These are phyloP conservation scores for Corylus avellana DNA, from an alignment of 306 rosid species.

Conservation along the genomic window DNA sequence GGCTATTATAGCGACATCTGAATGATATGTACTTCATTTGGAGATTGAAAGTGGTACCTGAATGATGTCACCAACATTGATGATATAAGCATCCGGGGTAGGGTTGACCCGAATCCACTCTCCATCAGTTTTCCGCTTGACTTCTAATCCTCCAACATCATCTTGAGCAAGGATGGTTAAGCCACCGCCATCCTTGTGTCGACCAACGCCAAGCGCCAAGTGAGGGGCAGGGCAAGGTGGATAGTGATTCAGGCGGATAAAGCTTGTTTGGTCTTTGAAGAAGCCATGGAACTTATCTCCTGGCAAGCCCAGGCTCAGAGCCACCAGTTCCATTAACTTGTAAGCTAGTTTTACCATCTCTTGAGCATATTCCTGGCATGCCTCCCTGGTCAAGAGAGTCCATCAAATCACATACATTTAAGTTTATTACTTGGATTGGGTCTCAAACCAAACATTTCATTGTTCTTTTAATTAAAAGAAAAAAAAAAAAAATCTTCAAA, in stretches of 20 bases:
- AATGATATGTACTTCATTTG: no score
- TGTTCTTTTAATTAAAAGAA: not conserved
- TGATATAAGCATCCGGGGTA: constrained; percentile 51
- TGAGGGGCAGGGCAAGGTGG: constrained; percentile 64
- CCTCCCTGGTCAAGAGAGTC: constrained; percentile 27
- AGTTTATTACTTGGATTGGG: not conserved
- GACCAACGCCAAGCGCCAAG: constrained; percentile 61
- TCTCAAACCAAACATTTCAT: not conserved
- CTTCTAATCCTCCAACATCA: constrained; percentile 65
- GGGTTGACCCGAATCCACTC: constrained; percentile 67
- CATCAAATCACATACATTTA: not conserved
- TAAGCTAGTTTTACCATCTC: constrained; percentile 49
- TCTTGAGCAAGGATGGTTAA: constrained; percentile 66
- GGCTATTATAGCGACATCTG: no score
- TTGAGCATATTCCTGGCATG: constrained; percentile 41
- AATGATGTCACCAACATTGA: constrained; percentile 59
- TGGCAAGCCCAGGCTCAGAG: constrained; percentile 58
- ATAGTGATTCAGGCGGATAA: constrained; percentile 50
- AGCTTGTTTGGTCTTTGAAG: constrained; percentile 54
- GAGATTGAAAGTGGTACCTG: constrained; percentile 6
- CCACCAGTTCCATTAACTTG: constrained; percentile 55
- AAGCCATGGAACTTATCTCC: constrained; percentile 40
- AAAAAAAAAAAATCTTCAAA: not conserved
- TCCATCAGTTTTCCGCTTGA: constrained; percentile 55
- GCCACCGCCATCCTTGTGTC: constrained; percentile 57